Evolutionary conservation across 2,329 filamentous ascomycete genomes (phyloP).

Genomic region (Cladosporium halotolerans): DNA sequence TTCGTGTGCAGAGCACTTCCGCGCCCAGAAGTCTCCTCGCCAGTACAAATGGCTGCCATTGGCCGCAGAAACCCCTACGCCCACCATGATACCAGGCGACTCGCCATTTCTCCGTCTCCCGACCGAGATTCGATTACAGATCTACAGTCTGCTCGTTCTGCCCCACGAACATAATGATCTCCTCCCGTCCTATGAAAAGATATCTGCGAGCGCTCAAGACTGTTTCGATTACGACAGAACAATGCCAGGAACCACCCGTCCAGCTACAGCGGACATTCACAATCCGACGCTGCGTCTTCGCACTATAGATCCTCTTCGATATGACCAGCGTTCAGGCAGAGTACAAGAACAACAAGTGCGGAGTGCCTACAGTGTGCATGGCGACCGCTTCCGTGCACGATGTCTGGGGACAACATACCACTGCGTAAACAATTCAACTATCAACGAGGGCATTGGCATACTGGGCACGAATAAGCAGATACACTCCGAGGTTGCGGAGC

Average conservation of each 20-base stretch:
- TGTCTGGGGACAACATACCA: constrained; percentile 52
- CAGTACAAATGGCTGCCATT: background rate
- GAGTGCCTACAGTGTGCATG: constrained; percentile 34
- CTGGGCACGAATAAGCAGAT: constrained; percentile 36
- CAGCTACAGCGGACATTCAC: constrained; percentile 15
- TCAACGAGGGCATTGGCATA: constrained; percentile 29
- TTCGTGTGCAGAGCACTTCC: constrained; percentile 20
- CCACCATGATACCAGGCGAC: background rate
- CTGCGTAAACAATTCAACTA: constrained; percentile 37
- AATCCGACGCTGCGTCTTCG: constrained; percentile 37
- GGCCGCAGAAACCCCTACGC: background rate
- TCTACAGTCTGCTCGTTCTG: constrained; percentile 41
- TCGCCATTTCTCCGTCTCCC: constrained; percentile 38
- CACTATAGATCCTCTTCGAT: constrained; percentile 36
- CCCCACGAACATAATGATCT: constrained; percentile 25
- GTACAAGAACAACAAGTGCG: constrained; percentile 26
- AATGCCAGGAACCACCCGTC: constrained; percentile 13
- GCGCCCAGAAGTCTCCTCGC: constrained; percentile 5
- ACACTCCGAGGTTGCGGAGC: constrained; percentile 50
- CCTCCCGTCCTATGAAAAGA: constrained; percentile 26
- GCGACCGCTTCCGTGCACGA: constrained; percentile 37
- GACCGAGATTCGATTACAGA: constrained; percentile 41
- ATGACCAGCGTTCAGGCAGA: constrained; percentile 20
- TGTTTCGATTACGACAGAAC: constrained; percentile 37
- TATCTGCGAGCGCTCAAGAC: constrained; percentile 33